These are phyloP conservation scores for Letharia columbiana DNA, from an alignment of 495 filamentous ascomycete genomes.

Conservation along the genomic window DNA sequence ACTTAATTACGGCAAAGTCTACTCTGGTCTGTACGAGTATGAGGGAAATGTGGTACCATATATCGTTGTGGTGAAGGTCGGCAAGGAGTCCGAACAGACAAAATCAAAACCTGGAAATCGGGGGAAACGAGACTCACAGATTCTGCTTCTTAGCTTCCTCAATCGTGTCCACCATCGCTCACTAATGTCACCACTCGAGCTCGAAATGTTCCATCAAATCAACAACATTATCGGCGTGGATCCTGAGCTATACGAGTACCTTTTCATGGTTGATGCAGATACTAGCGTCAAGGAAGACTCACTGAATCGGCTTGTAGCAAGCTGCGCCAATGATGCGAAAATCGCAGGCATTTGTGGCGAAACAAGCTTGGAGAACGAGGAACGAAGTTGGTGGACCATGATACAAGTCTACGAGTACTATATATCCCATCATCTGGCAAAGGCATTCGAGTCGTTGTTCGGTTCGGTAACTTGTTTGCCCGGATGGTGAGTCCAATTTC, in stretches of 20 bases:
- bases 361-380: slow-evolving; percentile 91
- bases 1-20: slow-evolving; percentile 97
- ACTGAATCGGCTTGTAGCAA: slow-evolving; percentile 83
- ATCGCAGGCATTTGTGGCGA: slow-evolving; percentile 97
- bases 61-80: slow-evolving; percentile 90
- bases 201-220: slow-evolving; percentile 98
- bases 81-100: slow-evolving; percentile 87
- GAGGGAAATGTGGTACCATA: slow-evolving; percentile 98
- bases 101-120: slow-evolving; percentile 95
- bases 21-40: slow-evolving; percentile 94
- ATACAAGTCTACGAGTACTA: slow-evolving; percentile 99
- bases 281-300: slow-evolving; percentile 91
- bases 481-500: slow-evolving; percentile 68
- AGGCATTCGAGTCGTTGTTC: slow-evolving; percentile 96
- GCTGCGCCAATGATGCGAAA: slow-evolving; percentile 87
- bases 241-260: slow-evolving; percentile 93
- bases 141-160: slow-evolving; percentile 71
- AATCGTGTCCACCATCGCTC: slow-evolving; percentile 93
- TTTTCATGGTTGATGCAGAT: slow-evolving; percentile 96
- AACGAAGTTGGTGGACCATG: slow-evolving; percentile 96
- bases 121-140: slow-evolving; percentile 95
- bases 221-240: slow-evolving; percentile 98
- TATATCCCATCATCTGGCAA: slow-evolving; percentile 95
- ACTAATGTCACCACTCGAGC: slow-evolving; percentile 89
- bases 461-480: slow-evolving; percentile 99